These are phyloP conservation scores for Candida verbasci DNA, from an alignment of 805 yeast species.

Conservation along the genomic window DNA sequence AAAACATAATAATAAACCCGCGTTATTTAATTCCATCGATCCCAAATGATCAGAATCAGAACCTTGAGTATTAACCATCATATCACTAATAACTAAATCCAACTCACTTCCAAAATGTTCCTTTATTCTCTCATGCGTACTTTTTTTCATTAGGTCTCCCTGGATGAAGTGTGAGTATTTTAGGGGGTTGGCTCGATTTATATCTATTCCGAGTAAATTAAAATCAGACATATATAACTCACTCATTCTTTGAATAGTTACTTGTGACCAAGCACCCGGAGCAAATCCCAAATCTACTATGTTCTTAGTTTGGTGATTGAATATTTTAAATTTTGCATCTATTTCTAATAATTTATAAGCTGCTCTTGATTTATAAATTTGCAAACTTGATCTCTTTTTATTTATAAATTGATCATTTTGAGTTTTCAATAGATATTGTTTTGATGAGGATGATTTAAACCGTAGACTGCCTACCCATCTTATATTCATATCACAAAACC, in stretches of 20 bases:
- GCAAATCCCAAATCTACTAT: conserved; percentile 90
- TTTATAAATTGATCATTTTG: conserved; percentile 3
- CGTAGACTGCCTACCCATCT: conserved; percentile 2
- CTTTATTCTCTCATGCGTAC: conserved; percentile 55
- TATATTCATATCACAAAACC: no score
- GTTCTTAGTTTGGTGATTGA: conserved; percentile 46
- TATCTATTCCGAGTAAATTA: conserved; percentile 68
- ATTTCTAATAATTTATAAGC: conserved; percentile 84
- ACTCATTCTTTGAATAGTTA: conserved; percentile 48
- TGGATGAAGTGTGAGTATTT: conserved; percentile 33
- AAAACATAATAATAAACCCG: conserved; percentile 74
- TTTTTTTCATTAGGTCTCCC: conserved; percentile 34
- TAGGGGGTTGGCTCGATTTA: conserved; percentile 27
- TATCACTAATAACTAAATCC: conserved; percentile 57
- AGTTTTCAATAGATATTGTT: conserved; percentile 1
- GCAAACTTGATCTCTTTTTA: conserved; percentile 10
- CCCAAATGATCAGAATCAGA: conserved; percentile 73
- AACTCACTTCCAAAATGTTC: conserved; percentile 37
- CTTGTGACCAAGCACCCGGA: conserved; percentile 95
- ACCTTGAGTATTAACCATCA: conserved; percentile 95
- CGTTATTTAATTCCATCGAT: conserved; percentile 90
- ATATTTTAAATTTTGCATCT: conserved; percentile 57
- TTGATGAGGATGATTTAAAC: conserved; percentile 6
- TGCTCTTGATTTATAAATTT: conserved; percentile 75
- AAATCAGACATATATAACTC: conserved; percentile 34